Evolutionary conservation across 768 basidiomycete species (phyloP).

Genomic region (Suillus fuscotomentosus): DNA sequence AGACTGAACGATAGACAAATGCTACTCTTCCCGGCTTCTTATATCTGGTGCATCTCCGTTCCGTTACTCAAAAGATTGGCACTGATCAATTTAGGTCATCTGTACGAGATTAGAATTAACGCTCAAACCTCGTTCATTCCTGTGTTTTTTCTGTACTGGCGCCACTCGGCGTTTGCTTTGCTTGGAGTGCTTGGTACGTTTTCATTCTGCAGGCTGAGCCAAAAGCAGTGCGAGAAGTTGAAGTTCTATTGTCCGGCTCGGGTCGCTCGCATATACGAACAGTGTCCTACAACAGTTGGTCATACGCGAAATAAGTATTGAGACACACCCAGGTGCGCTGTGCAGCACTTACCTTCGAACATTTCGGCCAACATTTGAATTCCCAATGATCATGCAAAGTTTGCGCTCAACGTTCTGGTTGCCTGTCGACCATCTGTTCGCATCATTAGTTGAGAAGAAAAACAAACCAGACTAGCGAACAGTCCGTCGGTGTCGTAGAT

Average conservation of each 20-base stretch:
- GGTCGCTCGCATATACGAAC: not conserved
- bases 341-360: not conserved
- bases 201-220: no score
- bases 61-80: not conserved
- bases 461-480: not conserved
- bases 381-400: not conserved
- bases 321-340: not conserved
- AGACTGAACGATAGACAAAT: not conserved
- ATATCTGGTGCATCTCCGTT: not conserved
- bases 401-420: not conserved
- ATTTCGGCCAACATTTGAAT: not conserved
- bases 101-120: not conserved
- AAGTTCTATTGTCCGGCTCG: not conserved
- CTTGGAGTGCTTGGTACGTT: not conserved
- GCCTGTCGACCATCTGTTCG: not conserved
- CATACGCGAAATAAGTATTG: not conserved
- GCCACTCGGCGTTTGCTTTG: not conserved
- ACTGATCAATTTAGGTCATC: not conserved
- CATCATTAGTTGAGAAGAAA: not conserved
- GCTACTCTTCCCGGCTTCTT: not conserved
- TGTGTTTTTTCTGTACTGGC: not conserved
- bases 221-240: no score
- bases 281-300: not conserved
- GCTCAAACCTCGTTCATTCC: not conserved
- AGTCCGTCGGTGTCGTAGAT: not conserved